A percentile compares a stretch with the other conserved stretches of the same genome.
These are phyloP conservation scores for Termitomyces eurrhizus DNA, from an alignment of 768 basidiomycete species.

Conservation along the genomic window DNA sequence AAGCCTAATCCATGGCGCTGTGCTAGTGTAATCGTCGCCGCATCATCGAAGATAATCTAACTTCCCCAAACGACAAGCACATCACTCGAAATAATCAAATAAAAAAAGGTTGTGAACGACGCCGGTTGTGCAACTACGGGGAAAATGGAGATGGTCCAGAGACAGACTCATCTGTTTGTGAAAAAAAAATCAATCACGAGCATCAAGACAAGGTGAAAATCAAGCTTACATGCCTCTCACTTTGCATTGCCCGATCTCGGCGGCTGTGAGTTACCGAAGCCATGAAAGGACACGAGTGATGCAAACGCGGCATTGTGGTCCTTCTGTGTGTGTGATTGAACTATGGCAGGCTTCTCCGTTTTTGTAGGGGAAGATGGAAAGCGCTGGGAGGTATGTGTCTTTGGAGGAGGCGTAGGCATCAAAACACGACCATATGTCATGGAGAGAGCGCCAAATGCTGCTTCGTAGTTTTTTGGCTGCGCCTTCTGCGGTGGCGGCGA, in stretches of 20 bases:
- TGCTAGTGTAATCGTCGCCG: not conserved
- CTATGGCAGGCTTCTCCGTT: not conserved
- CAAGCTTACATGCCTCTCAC: not conserved
- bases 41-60: not conserved
- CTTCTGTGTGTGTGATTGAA: slow-evolving; percentile 4
- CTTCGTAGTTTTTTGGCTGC: slow-evolving; percentile 19
- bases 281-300: slow-evolving; percentile 11
- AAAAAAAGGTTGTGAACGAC: not conserved
- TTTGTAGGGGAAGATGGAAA: not conserved
- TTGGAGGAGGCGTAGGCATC: not conserved
- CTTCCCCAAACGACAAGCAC: not conserved
- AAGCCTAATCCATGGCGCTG: not conserved
- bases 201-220: not conserved
- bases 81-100: not conserved
- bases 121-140: not conserved
- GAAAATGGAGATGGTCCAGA: no score
- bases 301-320: slow-evolving; percentile 10
- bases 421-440: slow-evolving; percentile 17
- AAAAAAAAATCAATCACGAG: not conserved
- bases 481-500: not conserved
- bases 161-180: not conserved
- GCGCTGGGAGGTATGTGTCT: not conserved
- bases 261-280: slow-evolving; percentile 6
- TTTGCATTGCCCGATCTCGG: not conserved
- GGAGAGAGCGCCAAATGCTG: slow-evolving; percentile 18